Conservation (phyloP, 2,329 filamentous ascomycete species). For the Fusarium paranaense region DNA sequence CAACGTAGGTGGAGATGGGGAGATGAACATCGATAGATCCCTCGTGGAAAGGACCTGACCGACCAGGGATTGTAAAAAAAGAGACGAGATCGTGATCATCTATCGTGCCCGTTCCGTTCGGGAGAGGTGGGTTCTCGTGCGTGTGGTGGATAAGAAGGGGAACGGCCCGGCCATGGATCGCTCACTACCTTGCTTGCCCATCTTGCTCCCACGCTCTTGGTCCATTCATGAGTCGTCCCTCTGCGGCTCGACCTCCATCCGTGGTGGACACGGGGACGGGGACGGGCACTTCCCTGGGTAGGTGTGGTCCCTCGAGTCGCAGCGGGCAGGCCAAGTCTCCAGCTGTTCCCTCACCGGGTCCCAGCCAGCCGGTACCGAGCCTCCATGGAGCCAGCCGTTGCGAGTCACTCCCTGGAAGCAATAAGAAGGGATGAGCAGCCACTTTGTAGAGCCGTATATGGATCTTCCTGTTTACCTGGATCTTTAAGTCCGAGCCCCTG, state of each 20-base stretch:
- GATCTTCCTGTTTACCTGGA: conserved; percentile 6
- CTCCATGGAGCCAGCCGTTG: conserved; percentile 28
- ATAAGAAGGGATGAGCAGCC: conserved; percentile 37
- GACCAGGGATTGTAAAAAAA: conserved; percentile 10
- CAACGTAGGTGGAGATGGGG: conserved; percentile 31
- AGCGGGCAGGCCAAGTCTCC: conserved; percentile 28
- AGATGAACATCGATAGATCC: conserved; percentile 26
- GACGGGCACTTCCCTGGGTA: conserved; percentile 11
- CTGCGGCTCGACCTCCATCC: conserved; percentile 25
- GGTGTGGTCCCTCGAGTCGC: conserved; percentile 31
- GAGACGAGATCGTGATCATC: not conserved
- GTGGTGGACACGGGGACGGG: conserved; percentile 21
- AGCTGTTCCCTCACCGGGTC: conserved; percentile 39
- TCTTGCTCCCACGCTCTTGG: conserved; percentile 2
- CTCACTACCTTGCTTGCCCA: conserved; percentile 1
- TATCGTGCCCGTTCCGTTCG: conserved; percentile 3
- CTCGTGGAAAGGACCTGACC: conserved; percentile 1
- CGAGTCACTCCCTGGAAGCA: conserved; percentile 32
- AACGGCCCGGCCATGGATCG: conserved; percentile 1
- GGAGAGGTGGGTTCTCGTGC: conserved; percentile 1
- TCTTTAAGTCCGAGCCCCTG: conserved; percentile 20
- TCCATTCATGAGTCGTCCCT: conserved; percentile 1
- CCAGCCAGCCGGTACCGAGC: conserved; percentile 41
- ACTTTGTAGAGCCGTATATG: conserved; percentile 20
- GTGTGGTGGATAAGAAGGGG: not conserved